Evolutionary conservation across 441 rosid genomes (phyloP), one percentile per base, ranked within the genome.

Genomic region (Capsella rubella): DNA sequence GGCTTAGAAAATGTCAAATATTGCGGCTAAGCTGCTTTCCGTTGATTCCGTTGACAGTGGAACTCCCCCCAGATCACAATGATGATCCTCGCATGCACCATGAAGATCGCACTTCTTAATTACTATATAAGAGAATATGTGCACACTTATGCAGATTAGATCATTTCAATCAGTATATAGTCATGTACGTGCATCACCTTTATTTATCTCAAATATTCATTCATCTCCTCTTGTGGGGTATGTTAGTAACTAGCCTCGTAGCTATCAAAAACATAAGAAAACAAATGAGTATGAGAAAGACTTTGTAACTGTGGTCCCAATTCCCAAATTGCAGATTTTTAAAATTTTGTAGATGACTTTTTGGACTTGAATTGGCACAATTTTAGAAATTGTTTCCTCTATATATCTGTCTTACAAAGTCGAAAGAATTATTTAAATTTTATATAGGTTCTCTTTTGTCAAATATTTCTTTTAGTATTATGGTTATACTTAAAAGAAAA

Each of bases 31-130:
- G 25, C 25, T 53, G 58, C 79, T 68, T 68, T 68, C 52, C 79
- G 57, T 52, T 75, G 42, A 67, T 75, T 75, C 73, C 68, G 72
- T 66, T 27, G 66, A 65, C 37, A 66, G 71, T 65, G 72, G 72
- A 64, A 72, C 51, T 49, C 31, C 61, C 61, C 39, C 68, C 73
- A 40, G 62, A 74, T 74, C 42, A 40, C 61, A 66, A 52, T 74
- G 21, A 67, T 74, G 55, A 67, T 67, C 54, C 58, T 67, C 73
- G 61, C 73, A 74, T 74, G 78, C 78, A 74, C 73, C 73, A 67
- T 66, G 72, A 73, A 66, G 67, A 49, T 66, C 15, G 37, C 28
- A 64, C 15, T 29, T 73, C 21, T 45, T 55, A 21, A 21, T 21
- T 21, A 21, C 25, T 21, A 21, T 21, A 21, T 21, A 16, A 16